These are phyloP conservation scores for Tremella mesenterica DNA, from an alignment of 768 basidiomycete genomes.

Conservation along the genomic window DNA sequence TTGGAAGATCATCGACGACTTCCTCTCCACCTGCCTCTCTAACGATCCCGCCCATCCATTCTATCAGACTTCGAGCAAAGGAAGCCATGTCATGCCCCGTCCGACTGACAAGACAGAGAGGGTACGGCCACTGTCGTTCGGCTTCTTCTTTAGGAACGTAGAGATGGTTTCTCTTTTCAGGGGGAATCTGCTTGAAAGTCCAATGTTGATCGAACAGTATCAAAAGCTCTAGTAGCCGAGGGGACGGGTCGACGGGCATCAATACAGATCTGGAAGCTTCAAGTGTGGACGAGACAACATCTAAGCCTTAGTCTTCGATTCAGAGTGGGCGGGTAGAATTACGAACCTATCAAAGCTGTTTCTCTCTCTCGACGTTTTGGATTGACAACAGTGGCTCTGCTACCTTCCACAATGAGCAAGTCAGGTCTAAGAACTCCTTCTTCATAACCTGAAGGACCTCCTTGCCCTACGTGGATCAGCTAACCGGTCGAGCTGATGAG, in stretches of 20 bases:
- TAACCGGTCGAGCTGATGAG: background rate
- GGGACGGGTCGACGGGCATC: slow-evolving; percentile 85
- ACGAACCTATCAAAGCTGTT: slow-evolving; percentile 66
- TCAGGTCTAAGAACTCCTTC: slow-evolving; percentile 64
- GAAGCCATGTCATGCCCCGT: slow-evolving; percentile 89
- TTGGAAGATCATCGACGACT: slow-evolving; percentile 46
- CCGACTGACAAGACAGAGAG: slow-evolving; percentile 85
- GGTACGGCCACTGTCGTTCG: slow-evolving; percentile 46
- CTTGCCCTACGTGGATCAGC: slow-evolving; percentile 19
- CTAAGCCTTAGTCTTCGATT: slow-evolving; percentile 47
- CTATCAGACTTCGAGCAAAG: slow-evolving; percentile 93
- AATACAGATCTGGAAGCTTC: slow-evolving; percentile 71
- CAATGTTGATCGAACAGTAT: slow-evolving; percentile 95
- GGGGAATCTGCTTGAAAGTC: slow-evolving; percentile 59
- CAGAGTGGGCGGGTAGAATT: background rate
- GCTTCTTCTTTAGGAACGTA: slow-evolving; percentile 2
- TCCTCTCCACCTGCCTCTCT: slow-evolving; percentile 86
- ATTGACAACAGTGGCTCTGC: slow-evolving; percentile 69
- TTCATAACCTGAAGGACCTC: slow-evolving; percentile 28
- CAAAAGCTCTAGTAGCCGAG: slow-evolving; percentile 89
- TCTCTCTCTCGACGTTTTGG: slow-evolving; percentile 85
- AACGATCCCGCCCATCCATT: slow-evolving; percentile 94
- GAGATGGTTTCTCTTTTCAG: slow-evolving; percentile 7
- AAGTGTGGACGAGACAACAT: slow-evolving; percentile 80
- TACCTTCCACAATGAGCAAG: slow-evolving; percentile 85